Evolutionary conservation across 768 basidiomycete genomes (phyloP).

Genomic region (Xerocomellus intermedius): DNA sequence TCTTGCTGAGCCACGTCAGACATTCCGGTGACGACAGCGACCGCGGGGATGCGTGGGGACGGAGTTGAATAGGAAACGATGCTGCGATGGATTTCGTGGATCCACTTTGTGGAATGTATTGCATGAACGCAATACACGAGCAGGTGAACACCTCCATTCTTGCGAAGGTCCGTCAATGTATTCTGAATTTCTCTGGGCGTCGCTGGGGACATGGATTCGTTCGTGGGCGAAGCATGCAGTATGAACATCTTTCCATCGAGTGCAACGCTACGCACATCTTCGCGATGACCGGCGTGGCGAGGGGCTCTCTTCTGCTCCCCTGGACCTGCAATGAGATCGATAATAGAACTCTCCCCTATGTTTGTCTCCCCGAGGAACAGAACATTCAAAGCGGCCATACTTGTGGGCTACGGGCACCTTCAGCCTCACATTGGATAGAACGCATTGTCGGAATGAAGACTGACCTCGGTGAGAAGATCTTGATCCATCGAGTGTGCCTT

Average conservation of each 20-base stretch:
- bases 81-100: constrained; percentile 9
- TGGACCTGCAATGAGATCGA: constrained; percentile 17
- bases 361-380: constrained; percentile 24
- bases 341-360: constrained; percentile 16
- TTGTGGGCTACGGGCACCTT: constrained; percentile 9
- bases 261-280: constrained; percentile 10
- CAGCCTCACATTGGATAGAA: background rate
- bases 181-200: constrained; percentile 4
- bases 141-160: constrained; percentile 15
- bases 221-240: constrained; percentile 7
- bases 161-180: constrained; percentile 10
- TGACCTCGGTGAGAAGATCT: constrained; percentile 7
- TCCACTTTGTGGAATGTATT: constrained; percentile 9
- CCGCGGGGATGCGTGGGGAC: constrained; percentile 3
- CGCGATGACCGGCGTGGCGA: background rate
- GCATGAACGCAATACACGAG: constrained; percentile 24
- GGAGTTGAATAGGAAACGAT: constrained; percentile 1
- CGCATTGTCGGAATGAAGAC: background rate
- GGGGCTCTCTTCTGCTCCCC: background rate
- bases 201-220: background rate
- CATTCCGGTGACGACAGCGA: constrained; percentile 20
- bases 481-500: constrained; percentile 11
- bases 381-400: constrained; percentile 11
- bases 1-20: constrained; percentile 8
- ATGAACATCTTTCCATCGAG: constrained; percentile 17